Evolutionary conservation across 1,284 basidiomycete species (phyloP), one percentile per base, ranked within the genome.

Genomic region (Mycena citricolor): DNA sequence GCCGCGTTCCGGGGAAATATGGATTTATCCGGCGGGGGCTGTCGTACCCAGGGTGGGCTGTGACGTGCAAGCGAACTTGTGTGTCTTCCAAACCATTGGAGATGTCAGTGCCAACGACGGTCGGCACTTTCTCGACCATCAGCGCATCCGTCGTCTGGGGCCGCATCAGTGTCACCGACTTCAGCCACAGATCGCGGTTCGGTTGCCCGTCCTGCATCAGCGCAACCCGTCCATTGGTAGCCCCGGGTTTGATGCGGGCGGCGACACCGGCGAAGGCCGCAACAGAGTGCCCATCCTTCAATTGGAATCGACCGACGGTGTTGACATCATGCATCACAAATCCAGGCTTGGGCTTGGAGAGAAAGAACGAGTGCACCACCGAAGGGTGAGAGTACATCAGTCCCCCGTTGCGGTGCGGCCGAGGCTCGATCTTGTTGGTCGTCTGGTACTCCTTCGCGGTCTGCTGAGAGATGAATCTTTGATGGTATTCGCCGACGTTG

Each of bases 381-480:
- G 79, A 67, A 25, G 73, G 67, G 31, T 70, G 66, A 5, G 76
- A 59, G 61, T 90, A 90, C 36, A 68, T 65, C 31, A 89, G 69
- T 6, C 77, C 87, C 28, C 71, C 86, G 29, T 64, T 70, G 16
- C 67, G 70, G 54, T 90, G 87, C 0, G 85, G 84, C 45, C 77
- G 68, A 34, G 76, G 81, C 46, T 79, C 76, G 53, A 90, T 79
- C 30, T 62, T 66, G 41, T 51, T 68, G 17, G 67, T 69, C 10
- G 55, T 51, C 29, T 53, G 49, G 40, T 64, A 65, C 31, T 61
- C 57, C 32, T 58, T 57, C 16, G 63, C 54, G 24, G 66, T 56
- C 33, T 69, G 65, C 12, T 61, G 28, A 28, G 69, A 64, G 44
- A 77, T 56, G 55, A 69, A 63, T 17, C 58, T 14, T 34, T 51